Evolutionary conservation across 148 eudicot species (phyloP), one percentile per base, ranked within the genome.

Genomic region (Rhododendron ferrugineum): DNA sequence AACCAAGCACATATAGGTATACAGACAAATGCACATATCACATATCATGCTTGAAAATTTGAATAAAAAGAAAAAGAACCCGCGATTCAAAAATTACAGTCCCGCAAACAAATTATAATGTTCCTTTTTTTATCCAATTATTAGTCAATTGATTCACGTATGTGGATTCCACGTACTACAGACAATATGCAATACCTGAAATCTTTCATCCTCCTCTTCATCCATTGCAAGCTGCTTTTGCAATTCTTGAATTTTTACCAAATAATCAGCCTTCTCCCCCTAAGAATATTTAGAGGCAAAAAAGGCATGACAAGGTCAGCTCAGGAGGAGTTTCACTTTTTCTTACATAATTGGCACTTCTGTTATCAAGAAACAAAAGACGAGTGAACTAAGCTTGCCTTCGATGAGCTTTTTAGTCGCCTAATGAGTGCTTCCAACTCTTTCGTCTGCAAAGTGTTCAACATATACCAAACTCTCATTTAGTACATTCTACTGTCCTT

Each of bases 201-300:
- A 88, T 86, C 94, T 97, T 88, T 95, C 94, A 88, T 93, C 98
- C 90, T 95, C 99, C 90, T 93, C 96, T 85, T 89, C 87, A 90
- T 97, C 98, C 94, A 97, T 91, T 15, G 91, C 80, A 84, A 97
- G 96, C 89, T 95, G 99, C 96, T 92, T 95, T 89, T 94, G 96
- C 90, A 97, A 89, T 87, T 97, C 99, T 88, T 90, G 98, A 88
- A 97, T 97, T 90, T 97, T 97, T 46, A 92, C 84, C 50, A 98
- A 91, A 92, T 93, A 95, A 88, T 97, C 99, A 37, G 88, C 95
- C 87, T 97, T 94, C 80, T 93, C 98, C 76, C 93, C 98, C 98
- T 97, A 86, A 54, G 78, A 28, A 72, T 52, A 88, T 68, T 10
- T 26, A 30, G 46, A 85, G 81, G 62, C 20, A 37, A 74, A 74